phyloP scores from a whole-genome alignment of 2,329 filamentous ascomycete genomes.

The Paracoccidioides brasiliensis region DNA sequence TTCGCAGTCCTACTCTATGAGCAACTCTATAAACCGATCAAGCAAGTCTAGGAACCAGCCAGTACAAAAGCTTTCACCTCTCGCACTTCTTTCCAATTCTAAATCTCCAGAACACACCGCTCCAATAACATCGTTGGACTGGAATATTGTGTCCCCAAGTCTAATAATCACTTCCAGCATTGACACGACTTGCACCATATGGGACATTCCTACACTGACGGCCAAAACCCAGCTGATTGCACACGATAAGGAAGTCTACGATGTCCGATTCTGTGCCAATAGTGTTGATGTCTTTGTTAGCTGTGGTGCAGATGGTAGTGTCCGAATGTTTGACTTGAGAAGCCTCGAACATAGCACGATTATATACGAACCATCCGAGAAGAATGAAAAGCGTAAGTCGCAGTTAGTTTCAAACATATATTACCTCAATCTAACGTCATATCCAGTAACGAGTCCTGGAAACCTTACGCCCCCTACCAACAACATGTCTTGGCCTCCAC shows the following conservation, averaged over 20 bases:
- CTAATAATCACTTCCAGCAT: conserved; percentile 98
- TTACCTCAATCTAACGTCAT: conserved; percentile 1
- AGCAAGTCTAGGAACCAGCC: conserved; percentile 48
- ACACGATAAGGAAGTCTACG: conserved; percentile 97
- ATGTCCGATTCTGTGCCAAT: conserved; percentile 94
- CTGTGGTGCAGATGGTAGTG: conserved; percentile 92
- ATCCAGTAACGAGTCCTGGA: conserved; percentile 35
- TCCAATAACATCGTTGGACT: conserved; percentile 88
- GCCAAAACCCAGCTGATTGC: conserved; percentile 97
- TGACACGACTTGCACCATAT: conserved; percentile 97
- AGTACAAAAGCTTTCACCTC: conserved; percentile 73
- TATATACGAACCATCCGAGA: conserved; percentile 93
- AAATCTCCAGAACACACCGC: conserved; percentile 98
- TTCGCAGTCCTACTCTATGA: conserved; percentile 41
- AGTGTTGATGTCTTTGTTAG: conserved; percentile 98
- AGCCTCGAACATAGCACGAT: conserved; percentile 97
- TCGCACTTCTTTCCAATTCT: conserved; percentile 89
- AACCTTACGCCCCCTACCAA: conserved; percentile 51
- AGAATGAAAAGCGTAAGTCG: conserved; percentile 52
- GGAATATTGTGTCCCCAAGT: conserved; percentile 94
- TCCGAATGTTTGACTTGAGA: conserved; percentile 95
- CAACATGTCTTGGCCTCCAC: conserved; percentile 44
- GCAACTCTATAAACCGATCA: conserved; percentile 56
- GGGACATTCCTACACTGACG: conserved; percentile 95
- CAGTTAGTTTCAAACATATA: not conserved